These are phyloP conservation scores for Cicer arietinum DNA, from an alignment of 306 rosid species.

Conservation along the genomic window DNA sequence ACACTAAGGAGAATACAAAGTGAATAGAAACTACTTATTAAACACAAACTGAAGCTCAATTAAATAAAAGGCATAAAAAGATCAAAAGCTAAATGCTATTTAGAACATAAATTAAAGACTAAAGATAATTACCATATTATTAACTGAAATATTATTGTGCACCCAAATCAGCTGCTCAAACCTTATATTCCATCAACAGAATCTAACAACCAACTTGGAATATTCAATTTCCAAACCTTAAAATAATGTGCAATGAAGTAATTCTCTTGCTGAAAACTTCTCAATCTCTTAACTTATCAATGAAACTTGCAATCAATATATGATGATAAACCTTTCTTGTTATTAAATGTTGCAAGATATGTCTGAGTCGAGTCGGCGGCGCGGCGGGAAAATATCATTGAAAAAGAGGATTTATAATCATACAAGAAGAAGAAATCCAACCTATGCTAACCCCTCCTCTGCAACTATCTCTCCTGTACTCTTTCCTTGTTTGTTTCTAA, in stretches of 20 bases:
- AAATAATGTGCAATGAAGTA: neutral
- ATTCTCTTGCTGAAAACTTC: slow-evolving; percentile 31
- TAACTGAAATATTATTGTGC: slow-evolving; percentile 36
- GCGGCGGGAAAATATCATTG: slow-evolving; percentile 55
- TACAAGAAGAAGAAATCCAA: slow-evolving; percentile 47
- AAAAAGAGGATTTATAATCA: slow-evolving; percentile 58
- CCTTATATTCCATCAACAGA: slow-evolving; percentile 52
- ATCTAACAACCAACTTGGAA: slow-evolving; percentile 39
- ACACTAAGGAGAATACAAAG: neutral
- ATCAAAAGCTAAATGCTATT: slow-evolving; percentile 25
- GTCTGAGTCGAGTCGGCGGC: neutral
- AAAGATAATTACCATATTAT: slow-evolving; percentile 57
- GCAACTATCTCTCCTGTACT: slow-evolving; percentile 55
- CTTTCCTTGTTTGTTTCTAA: slow-evolving; percentile 23
- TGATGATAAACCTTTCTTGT: neutral
- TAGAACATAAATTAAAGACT: neutral
- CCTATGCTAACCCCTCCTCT: slow-evolving; percentile 57
- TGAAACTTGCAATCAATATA: slow-evolving; percentile 17
- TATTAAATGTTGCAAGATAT: neutral
- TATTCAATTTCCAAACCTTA: slow-evolving; percentile 37
- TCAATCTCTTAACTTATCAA: slow-evolving; percentile 15
- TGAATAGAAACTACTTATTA: slow-evolving; percentile 18
- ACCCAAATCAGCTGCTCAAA: slow-evolving; percentile 54
- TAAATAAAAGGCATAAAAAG: neutral
- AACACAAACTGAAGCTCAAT: slow-evolving; percentile 24